Percentiles rank a stretch among this genome's conserved stretches.
phyloP scores from a whole-genome alignment of 1,139 yeast species.

The Scheffersomyces cryptocercus region DNA sequence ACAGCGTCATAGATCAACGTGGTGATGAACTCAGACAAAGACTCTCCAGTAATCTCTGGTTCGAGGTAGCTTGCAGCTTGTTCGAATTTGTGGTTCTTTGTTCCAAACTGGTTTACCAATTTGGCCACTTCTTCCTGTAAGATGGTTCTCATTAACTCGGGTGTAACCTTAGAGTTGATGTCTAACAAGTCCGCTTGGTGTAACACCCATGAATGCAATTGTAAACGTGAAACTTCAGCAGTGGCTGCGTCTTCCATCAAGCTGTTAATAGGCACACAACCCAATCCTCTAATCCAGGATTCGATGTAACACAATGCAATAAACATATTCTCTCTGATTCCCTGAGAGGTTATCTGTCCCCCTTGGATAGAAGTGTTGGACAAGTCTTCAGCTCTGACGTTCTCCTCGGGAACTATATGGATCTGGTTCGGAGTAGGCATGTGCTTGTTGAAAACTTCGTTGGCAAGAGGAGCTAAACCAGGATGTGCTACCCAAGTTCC shows the following conservation, averaged over 20 bases:
- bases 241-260: constrained; percentile 24
- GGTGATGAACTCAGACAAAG: constrained; percentile 18
- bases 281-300: constrained; percentile 18
- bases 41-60: constrained; percentile 19
- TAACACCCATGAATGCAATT: constrained; percentile 18
- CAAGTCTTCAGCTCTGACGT: constrained; percentile 13
- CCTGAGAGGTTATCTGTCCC: constrained; percentile 13
- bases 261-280: constrained; percentile 20
- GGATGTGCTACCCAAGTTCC: constrained; percentile 24
- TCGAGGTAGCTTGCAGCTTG: constrained; percentile 16
- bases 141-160: constrained; percentile 10
- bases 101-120: constrained; percentile 5
- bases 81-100: constrained; percentile 12
- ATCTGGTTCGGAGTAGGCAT: constrained; percentile 22
- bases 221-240: constrained; percentile 21
- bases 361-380: constrained; percentile 13
- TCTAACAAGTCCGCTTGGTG: constrained; percentile 15
- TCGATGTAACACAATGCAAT: constrained; percentile 20
- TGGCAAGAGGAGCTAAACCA: constrained; percentile 18
- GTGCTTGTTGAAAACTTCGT: constrained; percentile 14
- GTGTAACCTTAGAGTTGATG: constrained; percentile 11
- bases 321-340: constrained; percentile 17
- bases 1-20: constrained; percentile 60
- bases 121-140: constrained; percentile 14
- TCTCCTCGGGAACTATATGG: constrained; percentile 11